phyloP scores from a whole-genome alignment of 768 basidiomycete species.

The Tricholoma matsutake region DNA sequence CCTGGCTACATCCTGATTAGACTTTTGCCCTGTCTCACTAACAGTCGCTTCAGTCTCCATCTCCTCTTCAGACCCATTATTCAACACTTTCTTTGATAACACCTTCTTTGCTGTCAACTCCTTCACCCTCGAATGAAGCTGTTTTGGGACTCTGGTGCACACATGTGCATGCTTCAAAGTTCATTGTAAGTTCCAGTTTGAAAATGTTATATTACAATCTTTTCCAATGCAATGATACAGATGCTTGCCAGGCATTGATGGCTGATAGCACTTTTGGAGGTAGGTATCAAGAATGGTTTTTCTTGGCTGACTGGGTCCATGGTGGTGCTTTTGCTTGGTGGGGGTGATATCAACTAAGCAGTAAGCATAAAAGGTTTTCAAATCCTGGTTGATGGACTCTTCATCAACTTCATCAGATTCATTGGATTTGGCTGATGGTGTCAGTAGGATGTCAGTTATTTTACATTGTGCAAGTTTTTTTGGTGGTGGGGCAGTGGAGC shows the following conservation, averaged over 20 bases:
- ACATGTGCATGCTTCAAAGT: background rate
- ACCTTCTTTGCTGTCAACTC: background rate
- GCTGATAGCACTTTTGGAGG: slow-evolving; percentile 2
- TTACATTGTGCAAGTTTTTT: background rate
- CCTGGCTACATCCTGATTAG: too few species aligned
- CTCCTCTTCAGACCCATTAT: background rate
- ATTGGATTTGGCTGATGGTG: background rate
- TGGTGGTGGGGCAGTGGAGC: background rate
- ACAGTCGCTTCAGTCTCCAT: background rate
- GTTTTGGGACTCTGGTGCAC: slow-evolving; percentile 1
- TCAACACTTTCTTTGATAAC: background rate
- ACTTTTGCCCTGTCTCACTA: too few species aligned
- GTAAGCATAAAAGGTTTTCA: background rate
- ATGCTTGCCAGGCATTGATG: slow-evolving; percentile 4
- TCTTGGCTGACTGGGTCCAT: slow-evolving; percentile 1
- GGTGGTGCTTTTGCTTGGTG: background rate
- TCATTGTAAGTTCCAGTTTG: background rate
- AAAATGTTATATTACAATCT: background rate
- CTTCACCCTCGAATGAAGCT: background rate
- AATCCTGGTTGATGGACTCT: background rate
- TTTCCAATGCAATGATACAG: slow-evolving; percentile 4
- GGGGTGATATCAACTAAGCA: background rate
- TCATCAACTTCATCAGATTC: background rate
- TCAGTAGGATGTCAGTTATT: background rate
- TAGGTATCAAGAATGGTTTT: background rate